Conservation (phyloP, 768 basidiomycete species). For the Hysterangium stoloniferum region DNA sequence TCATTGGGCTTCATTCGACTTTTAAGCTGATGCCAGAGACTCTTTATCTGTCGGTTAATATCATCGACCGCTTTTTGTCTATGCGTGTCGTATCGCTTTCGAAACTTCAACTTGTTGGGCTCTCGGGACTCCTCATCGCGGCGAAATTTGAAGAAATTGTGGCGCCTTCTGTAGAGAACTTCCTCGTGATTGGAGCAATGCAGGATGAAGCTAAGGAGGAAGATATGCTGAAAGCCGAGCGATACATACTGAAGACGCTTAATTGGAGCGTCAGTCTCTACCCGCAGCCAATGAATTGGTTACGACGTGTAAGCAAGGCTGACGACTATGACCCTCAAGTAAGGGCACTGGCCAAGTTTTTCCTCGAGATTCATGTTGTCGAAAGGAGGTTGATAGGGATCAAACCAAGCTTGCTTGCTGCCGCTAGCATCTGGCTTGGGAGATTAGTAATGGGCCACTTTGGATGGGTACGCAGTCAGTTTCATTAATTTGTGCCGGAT, state of each 20-base stretch:
- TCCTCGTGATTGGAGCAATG: constrained; percentile 24
- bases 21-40: constrained; percentile 87
- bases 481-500: neutral
- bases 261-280: constrained; percentile 73
- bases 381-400: constrained; percentile 72
- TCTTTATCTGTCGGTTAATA: constrained; percentile 81
- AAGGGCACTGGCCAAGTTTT: constrained; percentile 83
- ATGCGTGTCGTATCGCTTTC: constrained; percentile 66
- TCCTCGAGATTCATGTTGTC: constrained; percentile 78
- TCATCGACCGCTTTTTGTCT: constrained; percentile 63
- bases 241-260: constrained; percentile 78
- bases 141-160: constrained; percentile 92
- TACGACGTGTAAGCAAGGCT: constrained; percentile 86
- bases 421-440: constrained; percentile 82
- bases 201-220: constrained; percentile 41
- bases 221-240: constrained; percentile 84
- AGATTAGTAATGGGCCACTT: constrained; percentile 69
- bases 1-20: constrained; percentile 82
- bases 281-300: constrained; percentile 85
- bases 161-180: constrained; percentile 75
- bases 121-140: constrained; percentile 80
- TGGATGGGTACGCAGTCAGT: constrained; percentile 73
- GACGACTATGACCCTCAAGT: constrained; percentile 84
- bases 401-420: constrained; percentile 73
- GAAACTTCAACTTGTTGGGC: constrained; percentile 87